Evolutionary conservation across 768 basidiomycete genomes (phyloP), one percentile per base, ranked within the genome.

Genomic region (Termitomyces sp.): DNA sequence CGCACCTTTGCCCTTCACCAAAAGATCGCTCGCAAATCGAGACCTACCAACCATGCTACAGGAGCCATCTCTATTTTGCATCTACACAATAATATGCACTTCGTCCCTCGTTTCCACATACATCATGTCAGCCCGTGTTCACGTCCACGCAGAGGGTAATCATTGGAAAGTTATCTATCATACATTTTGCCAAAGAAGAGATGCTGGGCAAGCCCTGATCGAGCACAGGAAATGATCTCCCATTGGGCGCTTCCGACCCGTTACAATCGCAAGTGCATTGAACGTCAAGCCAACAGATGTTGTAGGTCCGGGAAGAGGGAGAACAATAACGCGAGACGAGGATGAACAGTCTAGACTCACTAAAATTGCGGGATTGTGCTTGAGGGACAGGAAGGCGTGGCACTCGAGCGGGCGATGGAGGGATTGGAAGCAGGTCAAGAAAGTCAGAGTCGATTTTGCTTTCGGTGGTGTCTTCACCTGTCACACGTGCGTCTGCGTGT

Each of bases 201-300:
- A n/a, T n/a, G 68, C 90, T 86, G 5, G 73, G 80, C 39, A 72
- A 6, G 89, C 89, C 0, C 85, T 86, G 63, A 83, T 80, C 0
- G 89, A 89, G 65, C 89, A 91, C 66, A 78, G 88, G 50, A 75
- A 76, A 46, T 76, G 81, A 53, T 91, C 90, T 65, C 89, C 89
- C 1, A 86, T 89, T 68, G 91, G 90, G 89, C 76, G 90, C 46
- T 92, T 90, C 67, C 78, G 86, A 46, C 88, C 87, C 4, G 84
- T 81, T 16, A 67, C 76, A 15, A 78, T 78, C 56, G 71, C 75
- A 2, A 33, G 22, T 72, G 27, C 33, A n/a, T n/a, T n/a, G 3
- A 49, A 25, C 40, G 71, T 68, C 4, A 72, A 75, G 57, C 65
- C 66, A 27, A 75, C 76, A 23, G 49, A 55, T 23, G 36, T 23